phyloP scores from a whole-genome alignment of 768 basidiomycete species.

The Rubroboletus satanas region DNA sequence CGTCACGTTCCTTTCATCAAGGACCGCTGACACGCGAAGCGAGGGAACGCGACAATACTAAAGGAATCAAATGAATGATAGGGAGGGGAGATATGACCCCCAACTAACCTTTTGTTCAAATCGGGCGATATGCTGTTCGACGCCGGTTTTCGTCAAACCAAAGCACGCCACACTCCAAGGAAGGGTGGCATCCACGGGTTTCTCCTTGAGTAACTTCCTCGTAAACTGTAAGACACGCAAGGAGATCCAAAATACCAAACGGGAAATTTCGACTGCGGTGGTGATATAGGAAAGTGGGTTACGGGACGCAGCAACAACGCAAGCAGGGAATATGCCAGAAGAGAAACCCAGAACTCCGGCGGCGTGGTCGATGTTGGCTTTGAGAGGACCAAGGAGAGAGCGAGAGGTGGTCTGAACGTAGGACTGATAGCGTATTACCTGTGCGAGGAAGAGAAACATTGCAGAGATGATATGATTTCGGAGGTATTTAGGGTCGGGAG shows the following conservation, averaged over 20 bases:
- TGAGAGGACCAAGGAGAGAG: conserved; percentile 29
- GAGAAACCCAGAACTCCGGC: conserved; percentile 50
- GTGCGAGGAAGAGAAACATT: conserved; percentile 46
- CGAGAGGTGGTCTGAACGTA: conserved; percentile 31
- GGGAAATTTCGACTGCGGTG: conserved; percentile 44
- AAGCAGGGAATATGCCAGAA: conserved; percentile 54
- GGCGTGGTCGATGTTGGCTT: conserved; percentile 32
- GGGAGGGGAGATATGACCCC: not conserved
- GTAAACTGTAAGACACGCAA: conserved; percentile 38
- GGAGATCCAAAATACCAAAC: conserved; percentile 51
- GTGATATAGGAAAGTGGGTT: conserved; percentile 40
- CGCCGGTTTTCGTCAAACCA: conserved; percentile 25
- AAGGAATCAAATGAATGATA: not conserved
- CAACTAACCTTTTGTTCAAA: conserved; percentile 22
- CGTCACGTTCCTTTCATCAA: conserved; percentile 46
- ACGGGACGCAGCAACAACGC: conserved; percentile 45
- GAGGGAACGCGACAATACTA: conserved; percentile 16
- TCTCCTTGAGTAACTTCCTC: conserved; percentile 17
- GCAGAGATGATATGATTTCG: conserved; percentile 50
- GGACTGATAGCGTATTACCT: conserved; percentile 50
- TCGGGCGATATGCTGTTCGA: conserved; percentile 25
- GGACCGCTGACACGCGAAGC: conserved; percentile 49
- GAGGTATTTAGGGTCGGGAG: conserved; percentile 32
- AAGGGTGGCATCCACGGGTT: conserved; percentile 21
- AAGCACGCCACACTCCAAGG: conserved; percentile 48